Conservation (phyloP, 306 rosid species). For the Datisca glomerata region DNA sequence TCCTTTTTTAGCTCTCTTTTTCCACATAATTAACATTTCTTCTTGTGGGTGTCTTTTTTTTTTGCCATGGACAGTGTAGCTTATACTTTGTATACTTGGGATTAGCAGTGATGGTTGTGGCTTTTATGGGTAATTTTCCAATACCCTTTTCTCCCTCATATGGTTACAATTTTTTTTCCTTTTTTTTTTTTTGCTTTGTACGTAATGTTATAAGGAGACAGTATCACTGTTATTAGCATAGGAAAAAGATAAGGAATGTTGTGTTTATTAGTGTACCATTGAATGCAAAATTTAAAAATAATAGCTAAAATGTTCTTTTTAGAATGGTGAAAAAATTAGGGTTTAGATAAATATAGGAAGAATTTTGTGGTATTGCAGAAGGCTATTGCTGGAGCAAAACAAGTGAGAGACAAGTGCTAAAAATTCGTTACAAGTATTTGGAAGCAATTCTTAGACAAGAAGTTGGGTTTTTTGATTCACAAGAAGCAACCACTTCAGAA, state of each 20-base stretch:
- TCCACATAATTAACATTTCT: background rate
- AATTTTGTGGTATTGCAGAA: constrained; percentile 40
- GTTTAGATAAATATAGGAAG: too few relatives aligned
- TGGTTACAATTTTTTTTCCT: constrained; percentile 31
- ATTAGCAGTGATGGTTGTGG: constrained; percentile 63
- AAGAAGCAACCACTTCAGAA: constrained; percentile 79
- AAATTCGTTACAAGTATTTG: constrained; percentile 74
- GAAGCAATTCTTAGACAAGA: constrained; percentile 90
- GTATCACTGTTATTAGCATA: too few relatives aligned
- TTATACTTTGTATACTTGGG: constrained; percentile 96
- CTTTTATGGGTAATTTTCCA: constrained; percentile 77
- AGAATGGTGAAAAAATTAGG: too few relatives aligned
- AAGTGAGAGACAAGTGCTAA: constrained; percentile 77
- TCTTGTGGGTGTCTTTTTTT: background rate
- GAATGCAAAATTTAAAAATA: too few relatives aligned
- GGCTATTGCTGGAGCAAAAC: constrained; percentile 99
- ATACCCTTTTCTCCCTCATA: background rate
- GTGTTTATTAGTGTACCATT: too few relatives aligned
- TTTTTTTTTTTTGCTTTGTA: too few relatives aligned
- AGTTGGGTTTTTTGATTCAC: constrained; percentile 82
- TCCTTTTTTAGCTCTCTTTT: background rate
- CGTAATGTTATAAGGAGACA: constrained; percentile 1
- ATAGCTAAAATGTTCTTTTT: too few relatives aligned
- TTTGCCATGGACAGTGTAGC: constrained; percentile 67
- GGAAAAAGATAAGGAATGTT: too few relatives aligned